A percentile compares a stretch with the other conserved stretches of the same genome.
phyloP scores from a whole-genome alignment of 345 rosid genomes.

The Melaleuca alternifolia region DNA sequence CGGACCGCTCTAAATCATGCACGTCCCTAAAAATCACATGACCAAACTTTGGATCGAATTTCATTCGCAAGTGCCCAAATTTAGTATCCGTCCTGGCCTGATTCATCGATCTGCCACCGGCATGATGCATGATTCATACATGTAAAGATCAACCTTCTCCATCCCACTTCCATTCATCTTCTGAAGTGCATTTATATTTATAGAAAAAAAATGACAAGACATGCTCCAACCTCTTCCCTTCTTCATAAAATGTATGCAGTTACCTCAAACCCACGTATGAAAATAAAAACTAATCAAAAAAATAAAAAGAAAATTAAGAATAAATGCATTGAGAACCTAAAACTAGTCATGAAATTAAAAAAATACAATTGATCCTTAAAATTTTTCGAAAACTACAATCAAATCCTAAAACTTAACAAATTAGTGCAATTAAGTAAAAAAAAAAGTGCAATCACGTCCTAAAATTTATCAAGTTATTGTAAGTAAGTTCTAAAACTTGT shows the following conservation, averaged over 20 bases:
- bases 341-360: rapidly evolving
- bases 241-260: neutral
- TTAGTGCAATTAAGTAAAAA: too few species aligned
- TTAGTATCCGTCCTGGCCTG: neutral
- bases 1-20: too few species aligned
- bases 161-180: neutral
- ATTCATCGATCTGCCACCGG: neutral
- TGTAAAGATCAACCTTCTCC: neutral
- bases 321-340: neutral
- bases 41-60: neutral
- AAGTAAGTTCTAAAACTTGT: too few species aligned
- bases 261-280: neutral
- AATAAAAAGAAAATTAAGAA: too few species aligned
- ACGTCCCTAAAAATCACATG: neutral
- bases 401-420: neutral
- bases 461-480: neutral
- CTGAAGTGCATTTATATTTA: neutral
- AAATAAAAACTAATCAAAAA: neutral
- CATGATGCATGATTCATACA: neutral
- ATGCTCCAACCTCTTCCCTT: neutral
- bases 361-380: too few species aligned
- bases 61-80: neutral
- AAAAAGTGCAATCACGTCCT: neutral
- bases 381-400: too few species aligned
- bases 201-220: neutral